Conservation (phyloP, 306 rosid genomes). For the Quercus aquifolioides region DNA sequence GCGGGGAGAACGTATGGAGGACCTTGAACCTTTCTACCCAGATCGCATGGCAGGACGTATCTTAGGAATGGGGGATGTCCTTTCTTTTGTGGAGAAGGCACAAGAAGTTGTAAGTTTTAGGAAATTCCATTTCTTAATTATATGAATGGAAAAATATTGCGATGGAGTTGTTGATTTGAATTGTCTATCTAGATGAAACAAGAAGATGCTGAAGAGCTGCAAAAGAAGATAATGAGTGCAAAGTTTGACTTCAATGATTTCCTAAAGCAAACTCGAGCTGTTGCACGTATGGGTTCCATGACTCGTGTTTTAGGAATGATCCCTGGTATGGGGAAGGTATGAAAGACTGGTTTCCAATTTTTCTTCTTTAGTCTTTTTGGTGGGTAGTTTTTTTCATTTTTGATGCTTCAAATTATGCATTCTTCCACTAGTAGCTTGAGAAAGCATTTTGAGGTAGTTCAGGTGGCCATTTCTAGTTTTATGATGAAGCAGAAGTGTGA, state of each 20-base stretch:
- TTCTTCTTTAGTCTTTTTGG: neutral
- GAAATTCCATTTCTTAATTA: constrained; percentile 10
- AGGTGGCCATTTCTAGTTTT: neutral
- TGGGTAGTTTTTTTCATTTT: neutral
- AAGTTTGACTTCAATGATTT: constrained; percentile 98
- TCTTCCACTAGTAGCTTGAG: neutral
- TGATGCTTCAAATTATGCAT: neutral
- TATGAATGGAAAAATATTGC: neutral
- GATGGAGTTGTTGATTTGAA: constrained; percentile 15
- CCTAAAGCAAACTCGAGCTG: constrained; percentile 92
- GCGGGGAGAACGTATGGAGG: constrained; percentile 97
- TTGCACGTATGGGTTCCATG: constrained; percentile 97
- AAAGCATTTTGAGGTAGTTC: neutral
- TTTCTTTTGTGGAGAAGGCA: constrained; percentile 97
- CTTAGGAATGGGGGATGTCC: constrained; percentile 98
- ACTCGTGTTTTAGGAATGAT: constrained; percentile 98
- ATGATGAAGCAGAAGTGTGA: neutral
- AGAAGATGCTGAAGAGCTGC: constrained; percentile 97
- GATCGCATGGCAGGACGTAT: constrained; percentile 99
- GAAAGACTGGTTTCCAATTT: neutral
- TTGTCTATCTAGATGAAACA: constrained; percentile 62
- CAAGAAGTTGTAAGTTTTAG: constrained; percentile 82
- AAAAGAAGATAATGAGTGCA: constrained; percentile 97
- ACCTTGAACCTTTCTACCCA: constrained; percentile 98
- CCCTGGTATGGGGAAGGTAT: constrained; percentile 99